These are phyloP conservation scores for Aspergillus aculeatinus DNA, from an alignment of 2,329 filamentous ascomycete species.

Conservation along the genomic window DNA sequence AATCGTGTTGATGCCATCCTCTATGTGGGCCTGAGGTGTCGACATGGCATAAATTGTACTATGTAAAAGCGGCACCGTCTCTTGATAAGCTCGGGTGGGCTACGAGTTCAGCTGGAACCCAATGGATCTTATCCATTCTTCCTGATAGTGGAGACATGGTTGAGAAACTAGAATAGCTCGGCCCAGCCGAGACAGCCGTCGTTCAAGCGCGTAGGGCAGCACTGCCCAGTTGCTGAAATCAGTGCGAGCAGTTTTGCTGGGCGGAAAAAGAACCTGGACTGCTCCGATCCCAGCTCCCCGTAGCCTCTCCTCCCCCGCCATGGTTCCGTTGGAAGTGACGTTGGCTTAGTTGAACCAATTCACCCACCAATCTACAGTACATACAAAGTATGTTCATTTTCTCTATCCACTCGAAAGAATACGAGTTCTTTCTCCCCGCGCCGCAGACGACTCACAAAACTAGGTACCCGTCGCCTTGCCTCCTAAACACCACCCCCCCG, in stretches of 20 bases:
- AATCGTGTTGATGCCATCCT: background rate
- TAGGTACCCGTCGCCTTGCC: background rate
- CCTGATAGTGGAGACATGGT: background rate
- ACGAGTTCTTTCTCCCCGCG: background rate
- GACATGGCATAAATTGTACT: background rate
- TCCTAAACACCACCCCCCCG: background rate
- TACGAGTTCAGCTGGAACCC: background rate
- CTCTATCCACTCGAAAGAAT: slow-evolving; percentile 1
- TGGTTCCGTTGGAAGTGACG: slow-evolving; percentile 18
- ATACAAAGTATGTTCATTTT: background rate
- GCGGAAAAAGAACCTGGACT: background rate
- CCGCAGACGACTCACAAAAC: background rate
- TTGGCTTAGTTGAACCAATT: slow-evolving; percentile 6
- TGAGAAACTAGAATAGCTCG: background rate
- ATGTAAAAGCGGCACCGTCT: background rate
- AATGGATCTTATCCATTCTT: background rate
- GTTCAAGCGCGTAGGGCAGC: background rate
- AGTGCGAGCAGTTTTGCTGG: background rate
- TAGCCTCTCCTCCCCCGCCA: slow-evolving; percentile 14
- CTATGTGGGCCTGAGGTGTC: background rate
- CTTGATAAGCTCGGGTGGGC: background rate
- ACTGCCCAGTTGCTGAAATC: background rate
- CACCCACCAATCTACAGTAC: background rate
- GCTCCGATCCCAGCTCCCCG: slow-evolving; percentile 4
- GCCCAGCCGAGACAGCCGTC: background rate